A percentile compares a stretch with the other conserved stretches of the same genome.
Conservation (phyloP, 2,329 filamentous ascomycete species). For the Aureobasidium sp. region DNA sequence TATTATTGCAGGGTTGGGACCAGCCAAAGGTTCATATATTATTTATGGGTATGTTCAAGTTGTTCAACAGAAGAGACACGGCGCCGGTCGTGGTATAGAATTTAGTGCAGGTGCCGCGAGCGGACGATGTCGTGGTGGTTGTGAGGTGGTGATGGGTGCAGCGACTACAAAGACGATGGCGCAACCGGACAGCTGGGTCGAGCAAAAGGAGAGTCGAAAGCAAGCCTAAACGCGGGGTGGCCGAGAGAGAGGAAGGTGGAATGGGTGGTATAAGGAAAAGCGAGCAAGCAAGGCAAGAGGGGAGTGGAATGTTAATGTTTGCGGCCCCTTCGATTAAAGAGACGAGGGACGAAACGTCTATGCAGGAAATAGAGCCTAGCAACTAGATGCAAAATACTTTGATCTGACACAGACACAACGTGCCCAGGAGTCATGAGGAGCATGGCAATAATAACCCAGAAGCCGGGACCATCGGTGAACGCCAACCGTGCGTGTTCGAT, state of each 20-base stretch:
- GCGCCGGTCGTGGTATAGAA: background rate
- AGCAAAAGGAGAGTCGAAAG: slow-evolving; percentile 5
- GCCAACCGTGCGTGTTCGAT: slow-evolving; percentile 14
- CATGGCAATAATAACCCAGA: slow-evolving; percentile 15
- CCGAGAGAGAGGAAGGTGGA: background rate
- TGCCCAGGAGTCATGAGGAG: slow-evolving; percentile 14
- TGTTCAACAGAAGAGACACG: background rate
- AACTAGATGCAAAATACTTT: slow-evolving; percentile 15
- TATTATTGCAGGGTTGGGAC: background rate
- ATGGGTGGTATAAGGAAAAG: slow-evolving; percentile 12
- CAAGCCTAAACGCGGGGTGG: background rate
- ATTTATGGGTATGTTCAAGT: slow-evolving; percentile 1
- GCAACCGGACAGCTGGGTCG: slow-evolving; percentile 11
- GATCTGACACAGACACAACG: slow-evolving; percentile 16
- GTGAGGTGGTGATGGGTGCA: background rate
- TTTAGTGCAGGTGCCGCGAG: background rate
- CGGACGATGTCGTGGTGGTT: background rate
- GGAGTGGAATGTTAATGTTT: slow-evolving; percentile 15
- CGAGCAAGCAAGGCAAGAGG: slow-evolving; percentile 14
- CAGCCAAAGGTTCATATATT: slow-evolving; percentile 2
- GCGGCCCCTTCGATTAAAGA: slow-evolving; percentile 14
- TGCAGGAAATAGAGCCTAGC: slow-evolving; percentile 15
- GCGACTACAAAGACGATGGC: background rate
- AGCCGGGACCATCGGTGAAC: slow-evolving; percentile 16
- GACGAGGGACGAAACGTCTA: slow-evolving; percentile 13